Evolutionary conservation across 1,284 basidiomycete species (phyloP), one percentile per base, ranked within the genome.

Genomic region (Ceraceosorus guamensis): DNA sequence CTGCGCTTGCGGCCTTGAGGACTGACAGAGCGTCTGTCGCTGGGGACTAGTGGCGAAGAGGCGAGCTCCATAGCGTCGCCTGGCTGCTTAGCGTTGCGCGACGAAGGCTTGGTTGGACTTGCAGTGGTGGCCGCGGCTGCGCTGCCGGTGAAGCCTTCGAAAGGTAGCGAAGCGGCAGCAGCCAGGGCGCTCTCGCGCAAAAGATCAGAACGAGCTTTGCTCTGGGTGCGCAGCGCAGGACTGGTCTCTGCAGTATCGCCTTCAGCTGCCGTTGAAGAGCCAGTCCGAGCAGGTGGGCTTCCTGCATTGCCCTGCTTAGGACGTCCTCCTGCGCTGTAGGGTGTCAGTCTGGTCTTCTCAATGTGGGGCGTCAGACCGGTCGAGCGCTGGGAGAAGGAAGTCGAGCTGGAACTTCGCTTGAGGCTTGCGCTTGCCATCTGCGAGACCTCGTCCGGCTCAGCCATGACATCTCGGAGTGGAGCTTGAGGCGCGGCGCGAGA

Each of bases 341-440:
- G 52, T 41, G 52, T 53, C 18, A 53, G 39, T 13, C 52, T 18
- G 16, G 52, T 53, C 52, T 53, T 53, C n/a, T 53, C 41, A 4
- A 53, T 41, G 24, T 53, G 52, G 11, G 52, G 52, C 6, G 52
- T 53, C 13, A 53, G 44, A 8, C 52, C 52, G 31, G 48, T 48
- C 4, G 37, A 41, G 37, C 37, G 37, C 37, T 8, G 37, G n/a
- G 8, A 8, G 37, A 41, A 8, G 37, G 8, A 8, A 8, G 37
- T 8, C 37, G 37, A 41, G 37, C 37, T 41, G 37, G 37, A 41
- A n/a, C 37, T 41, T 8, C 8, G 37, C 37, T 8, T 41, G 37
- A 8, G 37, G 8, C n/a, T n/a, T n/a, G n/a, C n/a, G n/a, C n/a
- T n/a, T n/a, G n/a, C n/a, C n/a, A n/a, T n/a, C n/a, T n/a, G n/a